Percentiles rank a stretch among this genome's conserved stretches.
These are phyloP conservation scores for Keithomyces neogunnii DNA, from an alignment of 2,329 filamentous ascomycete species.

Conservation along the genomic window DNA sequence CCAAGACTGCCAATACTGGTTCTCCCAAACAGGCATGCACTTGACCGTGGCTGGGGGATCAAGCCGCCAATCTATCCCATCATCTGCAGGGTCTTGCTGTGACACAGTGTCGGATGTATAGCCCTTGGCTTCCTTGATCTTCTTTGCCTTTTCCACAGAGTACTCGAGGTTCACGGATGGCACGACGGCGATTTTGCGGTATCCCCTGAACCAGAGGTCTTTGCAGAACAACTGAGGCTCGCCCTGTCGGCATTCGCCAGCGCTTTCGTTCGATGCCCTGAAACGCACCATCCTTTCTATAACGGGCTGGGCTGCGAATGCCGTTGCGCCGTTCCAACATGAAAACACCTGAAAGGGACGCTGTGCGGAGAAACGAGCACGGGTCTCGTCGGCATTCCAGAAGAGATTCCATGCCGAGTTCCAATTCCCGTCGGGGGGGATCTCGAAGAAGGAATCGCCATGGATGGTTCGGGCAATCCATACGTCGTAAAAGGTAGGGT, in stretches of 20 bases:
- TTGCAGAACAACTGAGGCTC: conserved; percentile 50
- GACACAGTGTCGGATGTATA: conserved; percentile 30
- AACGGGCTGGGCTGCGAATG: conserved; percentile 39
- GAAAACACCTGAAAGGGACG: conserved; percentile 51
- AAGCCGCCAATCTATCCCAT: conserved; percentile 32
- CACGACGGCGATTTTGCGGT: conserved; percentile 45
- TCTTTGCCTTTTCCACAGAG: conserved; percentile 31
- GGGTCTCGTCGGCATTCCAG: conserved; percentile 35
- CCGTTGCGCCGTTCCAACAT: conserved; percentile 51
- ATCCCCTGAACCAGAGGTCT: conserved; percentile 43
- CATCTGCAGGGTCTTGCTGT: conserved; percentile 17
- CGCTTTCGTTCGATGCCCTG: conserved; percentile 19
- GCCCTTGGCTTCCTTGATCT: conserved; percentile 42
- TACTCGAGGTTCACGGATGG: conserved; percentile 50
- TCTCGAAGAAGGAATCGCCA: conserved; percentile 47
- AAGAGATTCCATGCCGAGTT: conserved; percentile 41
- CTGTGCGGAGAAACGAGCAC: conserved; percentile 20
- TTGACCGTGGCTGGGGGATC: conserved; percentile 37
- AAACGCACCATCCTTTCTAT: conserved; percentile 33
- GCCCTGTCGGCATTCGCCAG: conserved; percentile 42
- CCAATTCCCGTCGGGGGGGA: conserved; percentile 42
- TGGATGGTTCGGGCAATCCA: conserved; percentile 44
- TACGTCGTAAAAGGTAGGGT: conserved; percentile 44
- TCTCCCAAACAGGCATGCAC: conserved; percentile 35
- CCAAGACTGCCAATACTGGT: conserved; percentile 34